Evolutionary conservation across 768 basidiomycete genomes (phyloP).

Genomic region (Kwoniella dejecticola): DNA sequence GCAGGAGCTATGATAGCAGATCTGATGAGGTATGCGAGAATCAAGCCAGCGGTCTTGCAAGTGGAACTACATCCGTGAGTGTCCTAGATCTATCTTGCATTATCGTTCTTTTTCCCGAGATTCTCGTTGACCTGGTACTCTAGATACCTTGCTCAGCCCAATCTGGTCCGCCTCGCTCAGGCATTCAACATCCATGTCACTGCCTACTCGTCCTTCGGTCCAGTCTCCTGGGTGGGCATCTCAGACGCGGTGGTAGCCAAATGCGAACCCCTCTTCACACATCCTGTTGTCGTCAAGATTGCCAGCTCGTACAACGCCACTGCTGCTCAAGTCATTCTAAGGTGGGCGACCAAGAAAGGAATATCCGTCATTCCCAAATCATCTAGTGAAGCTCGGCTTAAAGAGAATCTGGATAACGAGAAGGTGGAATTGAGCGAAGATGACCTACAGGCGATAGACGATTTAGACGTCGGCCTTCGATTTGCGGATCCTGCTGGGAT

Average conservation of each 20-base stretch:
- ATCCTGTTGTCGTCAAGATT: background rate
- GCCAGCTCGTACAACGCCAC: background rate
- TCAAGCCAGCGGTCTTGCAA: conserved; percentile 64
- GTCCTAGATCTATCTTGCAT: too few relatives aligned
- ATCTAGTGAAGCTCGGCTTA: conserved; percentile 59
- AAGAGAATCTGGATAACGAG: conserved; percentile 63
- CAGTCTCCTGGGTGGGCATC: conserved; percentile 18
- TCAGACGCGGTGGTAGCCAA: conserved; percentile 9
- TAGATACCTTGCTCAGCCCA: conserved; percentile 25
- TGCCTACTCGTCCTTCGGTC: conserved; percentile 38
- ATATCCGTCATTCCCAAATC: conserved; percentile 77
- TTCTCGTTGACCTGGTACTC: background rate
- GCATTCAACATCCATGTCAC: conserved; percentile 39
- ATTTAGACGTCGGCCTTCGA: conserved; percentile 66
- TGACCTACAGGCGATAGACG: conserved; percentile 64
- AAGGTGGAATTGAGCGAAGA: conserved; percentile 62
- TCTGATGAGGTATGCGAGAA: conserved; percentile 74
- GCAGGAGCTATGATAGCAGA: conserved; percentile 72
- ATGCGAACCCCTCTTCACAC: conserved; percentile 9
- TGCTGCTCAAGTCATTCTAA: conserved; percentile 71
- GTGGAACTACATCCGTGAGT: conserved; percentile 63
- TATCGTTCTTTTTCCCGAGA: too few relatives aligned
- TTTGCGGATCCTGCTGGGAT: conserved; percentile 72
- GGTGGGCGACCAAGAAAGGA: conserved; percentile 76
- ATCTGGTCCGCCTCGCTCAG: conserved; percentile 22